phyloP scores from a whole-genome alignment of 345 rosid genomes.

The Capsella bursapastoris region DNA sequence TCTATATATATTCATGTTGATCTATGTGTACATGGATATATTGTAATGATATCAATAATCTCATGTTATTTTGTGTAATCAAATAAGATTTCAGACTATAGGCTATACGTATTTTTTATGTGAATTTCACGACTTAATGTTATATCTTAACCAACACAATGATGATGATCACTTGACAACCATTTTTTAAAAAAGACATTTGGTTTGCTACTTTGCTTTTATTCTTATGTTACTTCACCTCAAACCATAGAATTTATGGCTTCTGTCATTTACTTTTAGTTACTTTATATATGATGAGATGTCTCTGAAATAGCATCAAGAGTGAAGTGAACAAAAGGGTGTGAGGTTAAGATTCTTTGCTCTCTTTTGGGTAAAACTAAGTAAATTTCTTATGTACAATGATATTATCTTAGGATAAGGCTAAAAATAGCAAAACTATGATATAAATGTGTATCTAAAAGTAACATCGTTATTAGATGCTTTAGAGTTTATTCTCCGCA shows the following conservation, averaged over 20 bases:
- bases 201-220: conserved; percentile 41
- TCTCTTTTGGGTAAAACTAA: conserved; percentile 32
- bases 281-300: not conserved
- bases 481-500: not conserved
- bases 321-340: conserved; percentile 49
- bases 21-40: not conserved
- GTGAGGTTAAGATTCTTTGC: conserved; percentile 39
- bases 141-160: conserved; percentile 8
- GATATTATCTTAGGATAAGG: conserved; percentile 9
- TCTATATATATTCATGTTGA: not conserved
- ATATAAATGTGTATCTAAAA: not conserved
- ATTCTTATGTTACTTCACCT: conserved; percentile 39
- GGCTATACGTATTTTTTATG: not conserved
- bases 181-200: conserved; percentile 10
- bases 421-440: not conserved
- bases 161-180: conserved; percentile 1
- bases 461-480: not conserved
- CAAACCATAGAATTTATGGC: conserved; percentile 26
- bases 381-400: conserved; percentile 8
- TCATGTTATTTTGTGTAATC: conserved; percentile 3
- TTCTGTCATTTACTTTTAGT: conserved; percentile 36
- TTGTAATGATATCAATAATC: not conserved
- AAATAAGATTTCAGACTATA: not conserved
- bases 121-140: not conserved
- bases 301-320: conserved; percentile 6